phyloP scores from a whole-genome alignment of 169 alveolate genomes.

The Plasmodium ovale region DNA sequence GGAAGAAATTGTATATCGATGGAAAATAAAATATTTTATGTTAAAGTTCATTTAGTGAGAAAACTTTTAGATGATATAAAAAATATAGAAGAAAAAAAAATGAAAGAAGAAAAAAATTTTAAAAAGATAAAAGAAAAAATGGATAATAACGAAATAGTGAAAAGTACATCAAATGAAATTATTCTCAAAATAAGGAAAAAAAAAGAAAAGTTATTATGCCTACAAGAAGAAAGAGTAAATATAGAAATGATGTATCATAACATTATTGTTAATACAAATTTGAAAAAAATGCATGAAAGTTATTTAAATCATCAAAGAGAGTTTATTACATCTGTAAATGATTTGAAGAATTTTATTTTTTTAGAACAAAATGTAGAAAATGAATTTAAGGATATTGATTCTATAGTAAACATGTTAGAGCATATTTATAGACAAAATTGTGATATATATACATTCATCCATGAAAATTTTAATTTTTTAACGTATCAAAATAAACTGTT shows the following conservation, averaged over 20 bases:
- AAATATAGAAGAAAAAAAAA: conserved; percentile 1
- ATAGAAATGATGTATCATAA: conserved; percentile 55
- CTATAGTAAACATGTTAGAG: conserved; percentile 15
- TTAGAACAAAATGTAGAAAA: neutral
- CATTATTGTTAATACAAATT: conserved; percentile 51
- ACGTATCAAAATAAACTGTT: conserved; percentile 5
- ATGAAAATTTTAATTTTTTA: conserved; percentile 22
- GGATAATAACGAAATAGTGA: conserved; percentile 28
- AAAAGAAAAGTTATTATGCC: conserved; percentile 48
- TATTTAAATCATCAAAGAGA: conserved; percentile 22
- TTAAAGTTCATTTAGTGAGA: conserved; percentile 9
- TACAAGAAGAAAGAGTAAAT: conserved; percentile 62
- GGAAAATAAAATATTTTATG: conserved; percentile 25
- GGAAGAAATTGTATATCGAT: conserved; percentile 2
- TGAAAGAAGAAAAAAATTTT: neutral
- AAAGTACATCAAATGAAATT: conserved; percentile 32
- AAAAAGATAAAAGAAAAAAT: conserved; percentile 8
- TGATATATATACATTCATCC: conserved; percentile 20
- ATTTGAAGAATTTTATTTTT: neutral
- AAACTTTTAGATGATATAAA: neutral
- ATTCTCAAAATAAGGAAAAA: conserved; percentile 27
- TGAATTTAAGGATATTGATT: neutral
- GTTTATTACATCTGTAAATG: conserved; percentile 1
- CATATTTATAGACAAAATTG: neutral
- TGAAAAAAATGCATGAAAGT: conserved; percentile 48